Conservation (phyloP, 257 asterid species). For the Striga asiatica region DNA sequence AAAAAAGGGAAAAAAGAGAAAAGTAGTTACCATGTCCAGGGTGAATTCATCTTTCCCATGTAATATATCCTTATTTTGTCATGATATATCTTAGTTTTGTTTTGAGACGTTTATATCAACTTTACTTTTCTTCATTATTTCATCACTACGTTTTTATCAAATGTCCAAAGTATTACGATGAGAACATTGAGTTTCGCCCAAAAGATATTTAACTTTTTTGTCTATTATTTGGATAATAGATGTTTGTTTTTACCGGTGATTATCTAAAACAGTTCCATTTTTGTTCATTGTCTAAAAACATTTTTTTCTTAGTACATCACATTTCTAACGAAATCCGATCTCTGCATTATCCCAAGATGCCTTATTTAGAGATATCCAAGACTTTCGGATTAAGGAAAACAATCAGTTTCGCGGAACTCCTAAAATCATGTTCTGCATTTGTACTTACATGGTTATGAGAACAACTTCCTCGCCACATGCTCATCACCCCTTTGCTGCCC, state of each 20-base stretch:
- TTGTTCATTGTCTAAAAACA: neutral
- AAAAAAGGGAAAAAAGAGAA: too few species aligned
- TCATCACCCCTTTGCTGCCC: neutral
- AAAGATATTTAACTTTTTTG: too few species aligned
- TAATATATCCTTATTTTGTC: neutral
- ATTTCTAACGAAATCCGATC: too few species aligned
- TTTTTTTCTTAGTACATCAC: too few species aligned
- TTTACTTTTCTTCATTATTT: too few species aligned
- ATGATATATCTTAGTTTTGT: too few species aligned
- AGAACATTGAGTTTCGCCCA: neutral
- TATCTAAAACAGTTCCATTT: neutral
- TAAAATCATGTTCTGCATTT: neutral
- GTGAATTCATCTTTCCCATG: neutral
- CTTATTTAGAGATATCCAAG: neutral
- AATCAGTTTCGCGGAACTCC: neutral
- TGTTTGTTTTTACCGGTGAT: neutral
- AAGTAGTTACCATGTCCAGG: neutral
- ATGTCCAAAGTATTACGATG: too few species aligned
- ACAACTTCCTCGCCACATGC: neutral
- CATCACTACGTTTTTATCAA: too few species aligned
- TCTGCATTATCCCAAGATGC: too few species aligned
- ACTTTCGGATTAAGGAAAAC: neutral
- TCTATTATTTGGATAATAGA: too few species aligned
- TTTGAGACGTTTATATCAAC: too few species aligned
- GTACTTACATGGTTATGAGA: neutral